Evolutionary conservation across 1,139 yeast species (phyloP).

Genomic region (Debaryomyces psychrophilus): DNA sequence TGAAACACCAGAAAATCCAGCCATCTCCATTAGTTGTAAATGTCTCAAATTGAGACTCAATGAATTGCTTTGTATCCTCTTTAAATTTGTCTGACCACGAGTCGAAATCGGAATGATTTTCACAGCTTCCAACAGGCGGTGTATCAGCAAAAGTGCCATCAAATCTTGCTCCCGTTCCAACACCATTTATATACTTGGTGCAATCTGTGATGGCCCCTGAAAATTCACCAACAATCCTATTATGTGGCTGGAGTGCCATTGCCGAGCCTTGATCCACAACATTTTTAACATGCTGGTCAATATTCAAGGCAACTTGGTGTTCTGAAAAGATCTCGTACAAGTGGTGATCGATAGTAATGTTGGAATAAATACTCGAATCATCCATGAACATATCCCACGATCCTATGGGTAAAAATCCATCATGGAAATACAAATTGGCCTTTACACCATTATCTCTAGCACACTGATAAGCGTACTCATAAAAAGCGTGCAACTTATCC

Average conservation of each 20-base stretch:
- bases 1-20: conserved; percentile 32
- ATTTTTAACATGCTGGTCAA: conserved; percentile 20
- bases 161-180: conserved; percentile 28
- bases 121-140: conserved; percentile 23
- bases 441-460: conserved; percentile 15
- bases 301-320: conserved; percentile 19
- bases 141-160: conserved; percentile 22
- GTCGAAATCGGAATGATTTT: conserved; percentile 19
- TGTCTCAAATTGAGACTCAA: conserved; percentile 24
- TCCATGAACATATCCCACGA: conserved; percentile 25
- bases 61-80: conserved; percentile 21
- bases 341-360: conserved; percentile 28
- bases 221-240: conserved; percentile 30
- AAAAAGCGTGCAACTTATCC: conserved; percentile 20
- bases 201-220: conserved; percentile 33
- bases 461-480: conserved; percentile 16
- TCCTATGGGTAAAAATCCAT: conserved; percentile 26
- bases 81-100: conserved; percentile 20
- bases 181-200: conserved; percentile 30
- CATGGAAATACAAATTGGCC: conserved; percentile 24
- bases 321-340: conserved; percentile 28
- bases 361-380: conserved; percentile 5
- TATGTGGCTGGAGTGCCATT: conserved; percentile 21
- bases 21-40: conserved; percentile 22
- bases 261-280: conserved; percentile 20